Evolutionary conservation across 2,329 filamentous ascomycete species (phyloP).

Genomic region (Fusarium equiseti): DNA sequence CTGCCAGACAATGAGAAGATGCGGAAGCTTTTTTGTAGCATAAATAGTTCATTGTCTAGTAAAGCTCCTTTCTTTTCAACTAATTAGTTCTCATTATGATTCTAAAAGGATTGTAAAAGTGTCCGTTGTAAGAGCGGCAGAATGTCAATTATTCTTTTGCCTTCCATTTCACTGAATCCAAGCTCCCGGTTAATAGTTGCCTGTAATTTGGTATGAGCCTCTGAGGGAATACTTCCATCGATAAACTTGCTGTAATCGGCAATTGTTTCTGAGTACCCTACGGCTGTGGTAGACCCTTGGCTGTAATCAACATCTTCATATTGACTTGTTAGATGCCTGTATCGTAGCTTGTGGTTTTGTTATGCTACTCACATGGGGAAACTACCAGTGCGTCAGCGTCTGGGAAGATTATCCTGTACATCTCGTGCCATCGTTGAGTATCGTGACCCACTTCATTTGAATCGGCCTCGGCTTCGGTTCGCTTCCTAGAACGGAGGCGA

Average conservation of each 20-base stretch:
- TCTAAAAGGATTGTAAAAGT: neutral
- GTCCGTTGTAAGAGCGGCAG: neutral
- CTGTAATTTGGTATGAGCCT: neutral
- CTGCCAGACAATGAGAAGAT: no score
- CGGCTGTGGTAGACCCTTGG: neutral
- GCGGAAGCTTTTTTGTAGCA: no score
- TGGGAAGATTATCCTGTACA: constrained; percentile 5
- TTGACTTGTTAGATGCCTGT: neutral
- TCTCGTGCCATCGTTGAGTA: neutral
- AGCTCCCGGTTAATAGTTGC: constrained; percentile 1
- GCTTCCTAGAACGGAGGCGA: neutral
- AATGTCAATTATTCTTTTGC: neutral
- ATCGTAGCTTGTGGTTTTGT: neutral
- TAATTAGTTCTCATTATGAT: neutral
- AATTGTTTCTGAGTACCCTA: neutral
- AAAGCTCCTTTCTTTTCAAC: no score
- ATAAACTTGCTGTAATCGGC: constrained; percentile 1
- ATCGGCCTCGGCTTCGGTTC: neutral
- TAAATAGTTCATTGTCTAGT: no score
- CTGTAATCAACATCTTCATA: neutral
- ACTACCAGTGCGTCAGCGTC: neutral
- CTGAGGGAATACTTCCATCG: neutral
- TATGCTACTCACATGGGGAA: neutral
- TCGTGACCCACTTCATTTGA: neutral
- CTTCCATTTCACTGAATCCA: neutral